phyloP scores from a whole-genome alignment of 345 rosid species.

The Microthlaspi erraticum region DNA sequence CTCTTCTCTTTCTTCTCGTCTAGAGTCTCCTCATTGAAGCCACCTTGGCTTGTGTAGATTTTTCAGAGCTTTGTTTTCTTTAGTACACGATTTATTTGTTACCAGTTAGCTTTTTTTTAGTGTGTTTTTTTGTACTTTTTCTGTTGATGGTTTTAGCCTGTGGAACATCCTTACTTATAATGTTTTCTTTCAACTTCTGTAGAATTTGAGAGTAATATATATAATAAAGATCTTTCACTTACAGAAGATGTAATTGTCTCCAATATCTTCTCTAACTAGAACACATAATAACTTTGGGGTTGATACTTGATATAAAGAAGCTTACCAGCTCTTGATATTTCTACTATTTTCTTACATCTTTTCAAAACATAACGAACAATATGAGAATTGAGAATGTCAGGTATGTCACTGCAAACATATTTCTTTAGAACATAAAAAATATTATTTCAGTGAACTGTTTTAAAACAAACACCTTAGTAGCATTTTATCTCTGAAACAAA shows the following conservation, averaged over 20 bases:
- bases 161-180: conserved; percentile 23
- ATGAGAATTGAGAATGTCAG: not conserved
- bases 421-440: not conserved
- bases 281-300: not conserved
- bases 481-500: not conserved
- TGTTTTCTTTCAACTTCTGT: conserved; percentile 17
- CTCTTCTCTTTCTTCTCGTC: conserved; percentile 12
- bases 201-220: conserved; percentile 25
- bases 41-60: conserved; percentile 34
- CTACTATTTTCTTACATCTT: not conserved
- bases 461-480: conserved; percentile 1
- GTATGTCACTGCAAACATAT: conserved; percentile 3
- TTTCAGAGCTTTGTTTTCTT: conserved; percentile 35
- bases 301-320: not conserved
- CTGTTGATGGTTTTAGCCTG: conserved; percentile 26
- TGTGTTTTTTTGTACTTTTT: not conserved
- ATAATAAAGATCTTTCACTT: not conserved
- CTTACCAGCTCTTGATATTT: conserved; percentile 6
- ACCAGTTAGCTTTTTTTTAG: conserved; percentile 13
- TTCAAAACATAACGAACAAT: not conserved
- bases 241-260: not conserved
- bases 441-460: not conserved
- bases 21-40: conserved; percentile 33
- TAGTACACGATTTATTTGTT: conserved; percentile 12
- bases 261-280: not conserved